phyloP scores from a whole-genome alignment of 768 basidiomycete species.

The Pleurotus tuber-regium region DNA sequence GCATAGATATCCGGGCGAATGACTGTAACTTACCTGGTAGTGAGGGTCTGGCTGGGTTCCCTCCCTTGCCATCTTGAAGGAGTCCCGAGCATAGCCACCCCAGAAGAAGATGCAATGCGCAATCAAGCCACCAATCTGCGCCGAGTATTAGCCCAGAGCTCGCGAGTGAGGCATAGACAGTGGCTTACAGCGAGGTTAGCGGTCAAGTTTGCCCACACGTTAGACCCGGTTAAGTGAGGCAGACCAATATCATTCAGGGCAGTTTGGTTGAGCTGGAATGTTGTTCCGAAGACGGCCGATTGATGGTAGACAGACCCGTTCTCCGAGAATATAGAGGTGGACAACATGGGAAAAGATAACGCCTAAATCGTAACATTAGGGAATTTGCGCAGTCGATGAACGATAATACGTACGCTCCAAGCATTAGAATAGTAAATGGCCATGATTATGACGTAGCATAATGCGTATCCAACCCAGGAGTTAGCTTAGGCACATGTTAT shows the following conservation, averaged over 20 bases:
- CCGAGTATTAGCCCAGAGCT: too few relatives aligned
- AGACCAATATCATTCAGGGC: conserved; percentile 49
- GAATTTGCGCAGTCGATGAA: not conserved
- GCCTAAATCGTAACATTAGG: conserved; percentile 32
- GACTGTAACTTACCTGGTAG: conserved; percentile 41
- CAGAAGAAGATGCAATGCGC: conserved; percentile 58
- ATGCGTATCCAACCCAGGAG: conserved; percentile 49
- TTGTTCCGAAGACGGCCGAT: conserved; percentile 47
- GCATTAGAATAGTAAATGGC: conserved; percentile 62
- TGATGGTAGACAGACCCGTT: conserved; percentile 58
- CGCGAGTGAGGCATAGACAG: too few relatives aligned
- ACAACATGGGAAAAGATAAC: conserved; percentile 55
- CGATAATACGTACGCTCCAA: conserved; percentile 45
- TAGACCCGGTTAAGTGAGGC: conserved; percentile 49
- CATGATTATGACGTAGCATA: conserved; percentile 54
- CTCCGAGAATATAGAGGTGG: conserved; percentile 51
- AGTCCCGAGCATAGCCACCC: conserved; percentile 46
- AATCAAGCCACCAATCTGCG: conserved; percentile 58
- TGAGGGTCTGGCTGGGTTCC: conserved; percentile 56
- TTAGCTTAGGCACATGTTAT: too few relatives aligned
- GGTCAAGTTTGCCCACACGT: conserved; percentile 48
- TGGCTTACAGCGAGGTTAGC: conserved; percentile 43
- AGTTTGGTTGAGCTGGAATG: conserved; percentile 51
- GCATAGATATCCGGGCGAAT: not conserved
- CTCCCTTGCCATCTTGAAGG: conserved; percentile 45